Conservation (phyloP, 2,329 filamentous ascomycete genomes). For the Metarhizium rileyi region DNA sequence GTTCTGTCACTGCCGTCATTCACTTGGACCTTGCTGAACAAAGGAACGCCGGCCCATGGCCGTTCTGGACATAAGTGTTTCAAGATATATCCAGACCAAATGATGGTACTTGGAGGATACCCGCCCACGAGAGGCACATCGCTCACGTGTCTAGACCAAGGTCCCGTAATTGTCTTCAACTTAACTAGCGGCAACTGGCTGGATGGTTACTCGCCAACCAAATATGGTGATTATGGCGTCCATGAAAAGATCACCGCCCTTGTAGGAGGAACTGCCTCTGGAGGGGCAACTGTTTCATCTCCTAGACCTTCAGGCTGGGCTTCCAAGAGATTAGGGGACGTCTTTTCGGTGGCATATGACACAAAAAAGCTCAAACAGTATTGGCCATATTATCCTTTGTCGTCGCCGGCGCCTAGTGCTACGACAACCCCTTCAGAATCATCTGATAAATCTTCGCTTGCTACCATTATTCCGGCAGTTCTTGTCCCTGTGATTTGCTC, state of each 20-base stretch:
- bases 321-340: constrained; percentile 31
- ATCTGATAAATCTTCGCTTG: background rate
- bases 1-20: constrained; percentile 72
- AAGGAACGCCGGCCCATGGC: constrained; percentile 40
- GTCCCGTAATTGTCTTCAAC: constrained; percentile 59
- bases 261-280: constrained; percentile 57
- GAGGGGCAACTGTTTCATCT: constrained; percentile 59
- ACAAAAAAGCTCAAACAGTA: constrained; percentile 45
- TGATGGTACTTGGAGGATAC: constrained; percentile 68
- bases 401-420: background rate
- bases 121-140: constrained; percentile 19
- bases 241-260: constrained; percentile 51
- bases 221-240: constrained; percentile 57
- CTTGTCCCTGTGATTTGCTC: constrained; percentile 8
- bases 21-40: constrained; percentile 55
- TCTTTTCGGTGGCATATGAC: constrained; percentile 49
- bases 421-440: background rate
- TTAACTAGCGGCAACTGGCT: constrained; percentile 61
- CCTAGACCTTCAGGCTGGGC: constrained; percentile 52
- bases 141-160: constrained; percentile 38
- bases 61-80: constrained; percentile 69
- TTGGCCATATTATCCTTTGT: constrained; percentile 45
- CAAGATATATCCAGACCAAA: constrained; percentile 66
- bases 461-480: constrained; percentile 9
- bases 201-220: constrained; percentile 55